phyloP scores from a whole-genome alignment of 169 alveolate species.

The Amoebophrya sp. region DNA sequence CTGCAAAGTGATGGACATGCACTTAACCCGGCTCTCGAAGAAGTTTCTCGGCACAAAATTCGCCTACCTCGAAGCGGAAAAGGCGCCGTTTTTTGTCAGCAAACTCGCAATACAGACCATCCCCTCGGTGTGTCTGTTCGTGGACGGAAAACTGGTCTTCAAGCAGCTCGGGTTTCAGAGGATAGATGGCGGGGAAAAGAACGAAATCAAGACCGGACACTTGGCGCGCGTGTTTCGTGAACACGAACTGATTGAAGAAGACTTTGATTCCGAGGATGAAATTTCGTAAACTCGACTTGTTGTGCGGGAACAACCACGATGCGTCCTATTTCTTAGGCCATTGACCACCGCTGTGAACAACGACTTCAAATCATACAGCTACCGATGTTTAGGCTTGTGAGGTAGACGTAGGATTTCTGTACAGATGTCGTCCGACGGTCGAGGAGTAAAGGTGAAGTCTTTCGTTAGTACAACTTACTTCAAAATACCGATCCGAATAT shows the following conservation, averaged over 20 bases:
- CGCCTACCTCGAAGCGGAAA: neutral
- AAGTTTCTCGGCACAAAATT: neutral
- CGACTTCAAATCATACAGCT: too few relatives aligned
- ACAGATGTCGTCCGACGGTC: too few relatives aligned
- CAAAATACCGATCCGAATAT: too few relatives aligned
- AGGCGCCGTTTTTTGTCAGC: neutral
- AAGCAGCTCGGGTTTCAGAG: neutral
- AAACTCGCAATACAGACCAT: neutral
- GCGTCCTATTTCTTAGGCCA: neutral
- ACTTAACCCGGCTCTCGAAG: neutral
- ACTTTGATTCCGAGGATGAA: neutral
- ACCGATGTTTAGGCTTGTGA: too few relatives aligned
- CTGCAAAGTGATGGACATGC: conserved; percentile 15
- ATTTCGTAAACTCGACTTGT: too few relatives aligned
- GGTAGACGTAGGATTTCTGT: too few relatives aligned
- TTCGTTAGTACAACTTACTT: too few relatives aligned
- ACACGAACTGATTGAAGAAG: neutral
- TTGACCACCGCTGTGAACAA: too few relatives aligned
- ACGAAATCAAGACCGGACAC: neutral
- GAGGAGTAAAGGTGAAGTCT: too few relatives aligned
- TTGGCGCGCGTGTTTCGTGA: neutral
- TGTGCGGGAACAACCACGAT: neutral
- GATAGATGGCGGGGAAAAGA: neutral
- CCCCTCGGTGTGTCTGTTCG: neutral
- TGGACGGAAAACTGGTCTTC: neutral